Conservation (phyloP, 306 rosid genomes). For the Cicer chorassanicum region DNA sequence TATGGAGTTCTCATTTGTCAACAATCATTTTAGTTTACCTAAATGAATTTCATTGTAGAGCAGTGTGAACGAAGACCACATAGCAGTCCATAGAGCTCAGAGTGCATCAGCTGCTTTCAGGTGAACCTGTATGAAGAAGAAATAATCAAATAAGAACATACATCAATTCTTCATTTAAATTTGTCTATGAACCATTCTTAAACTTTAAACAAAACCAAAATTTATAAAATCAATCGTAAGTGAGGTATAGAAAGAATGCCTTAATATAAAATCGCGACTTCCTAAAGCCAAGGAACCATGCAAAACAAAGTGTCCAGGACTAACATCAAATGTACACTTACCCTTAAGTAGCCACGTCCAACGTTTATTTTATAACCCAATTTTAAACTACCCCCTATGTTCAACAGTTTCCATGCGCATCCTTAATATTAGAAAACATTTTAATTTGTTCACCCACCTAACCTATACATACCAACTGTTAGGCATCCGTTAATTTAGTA, state of each 20-base stretch:
- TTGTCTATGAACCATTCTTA: not conserved
- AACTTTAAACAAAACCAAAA: constrained; percentile 12
- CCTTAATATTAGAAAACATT: not conserved
- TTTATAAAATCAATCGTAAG: not conserved
- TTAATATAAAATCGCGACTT: constrained; percentile 6
- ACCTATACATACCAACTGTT: not conserved
- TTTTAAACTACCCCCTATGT: not conserved
- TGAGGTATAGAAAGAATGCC: constrained; percentile 1
- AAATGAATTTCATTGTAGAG: constrained; percentile 27
- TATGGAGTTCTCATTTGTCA: constrained; percentile 25
- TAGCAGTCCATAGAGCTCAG: constrained; percentile 7
- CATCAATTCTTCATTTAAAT: constrained; percentile 3
- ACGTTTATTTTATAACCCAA: not conserved
- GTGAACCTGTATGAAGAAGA: constrained; percentile 39
- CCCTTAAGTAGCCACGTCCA: not conserved
- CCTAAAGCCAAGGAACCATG: constrained; percentile 7
- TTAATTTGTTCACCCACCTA: not conserved
- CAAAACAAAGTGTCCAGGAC: constrained; percentile 14
- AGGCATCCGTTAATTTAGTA: constrained; percentile 21
- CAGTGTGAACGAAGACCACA: constrained; percentile 25
- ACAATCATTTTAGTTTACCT: constrained; percentile 11
- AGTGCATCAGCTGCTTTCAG: constrained; percentile 40
- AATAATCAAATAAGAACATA: constrained; percentile 28
- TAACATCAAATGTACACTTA: constrained; percentile 1
- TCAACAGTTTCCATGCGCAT: not conserved